phyloP scores from a whole-genome alignment of 1,139 yeast species.

The Tardiomyces digboiensis region DNA sequence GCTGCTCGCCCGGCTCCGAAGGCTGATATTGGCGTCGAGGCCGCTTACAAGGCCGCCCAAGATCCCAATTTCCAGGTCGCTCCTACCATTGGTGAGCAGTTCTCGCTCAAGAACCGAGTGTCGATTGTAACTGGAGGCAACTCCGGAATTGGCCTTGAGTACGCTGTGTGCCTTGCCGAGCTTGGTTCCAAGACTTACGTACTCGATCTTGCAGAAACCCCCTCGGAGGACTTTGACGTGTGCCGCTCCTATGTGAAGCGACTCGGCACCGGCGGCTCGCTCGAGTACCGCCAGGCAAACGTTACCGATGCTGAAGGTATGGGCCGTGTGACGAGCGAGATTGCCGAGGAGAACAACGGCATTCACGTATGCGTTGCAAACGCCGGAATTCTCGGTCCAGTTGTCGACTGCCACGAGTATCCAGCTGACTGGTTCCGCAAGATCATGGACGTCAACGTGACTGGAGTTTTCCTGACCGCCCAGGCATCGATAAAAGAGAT shows the following conservation, averaged over 20 bases:
- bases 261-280: conserved; percentile 25
- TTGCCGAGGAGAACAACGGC: conserved; percentile 44
- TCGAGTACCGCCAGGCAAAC: conserved; percentile 39
- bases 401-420: conserved; percentile 35
- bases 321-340: conserved; percentile 31
- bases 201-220: conserved; percentile 19
- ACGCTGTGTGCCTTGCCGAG: conserved; percentile 30
- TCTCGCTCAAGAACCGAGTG: conserved; percentile 30
- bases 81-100: conserved; percentile 22
- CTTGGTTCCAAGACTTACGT: conserved; percentile 32
- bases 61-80: conserved; percentile 16
- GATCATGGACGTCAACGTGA: conserved; percentile 39
- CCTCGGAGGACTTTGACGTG: conserved; percentile 26
- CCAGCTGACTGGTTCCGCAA: conserved; percentile 34
- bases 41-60: conserved; percentile 19
- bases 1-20: conserved; percentile 17
- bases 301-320: conserved; percentile 37
- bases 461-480: conserved; percentile 45
- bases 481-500: conserved; percentile 38
- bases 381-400: conserved; percentile 49
- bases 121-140: conserved; percentile 34
- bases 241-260: conserved; percentile 21
- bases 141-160: conserved; percentile 31
- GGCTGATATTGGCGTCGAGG: conserved; percentile 19
- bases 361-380: conserved; percentile 59